These are phyloP conservation scores for Hansfordia pulvinata DNA, from an alignment of 2,329 filamentous ascomycete genomes.

Conservation along the genomic window DNA sequence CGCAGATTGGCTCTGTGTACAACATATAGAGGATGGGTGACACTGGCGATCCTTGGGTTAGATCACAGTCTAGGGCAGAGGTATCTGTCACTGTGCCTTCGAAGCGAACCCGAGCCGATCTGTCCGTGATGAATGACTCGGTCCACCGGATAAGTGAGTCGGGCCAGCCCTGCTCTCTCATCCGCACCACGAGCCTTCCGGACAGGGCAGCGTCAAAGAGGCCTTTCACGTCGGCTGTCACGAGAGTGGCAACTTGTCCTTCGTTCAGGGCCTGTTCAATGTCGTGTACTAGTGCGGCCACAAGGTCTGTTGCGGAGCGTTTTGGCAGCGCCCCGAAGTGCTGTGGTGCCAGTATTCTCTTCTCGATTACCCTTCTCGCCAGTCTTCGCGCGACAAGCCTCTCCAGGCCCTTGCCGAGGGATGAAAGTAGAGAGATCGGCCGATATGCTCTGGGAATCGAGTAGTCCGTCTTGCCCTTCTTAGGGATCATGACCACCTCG, in stretches of 20 bases:
- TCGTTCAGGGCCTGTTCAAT: conserved; percentile 2
- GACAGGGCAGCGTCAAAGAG: conserved; percentile 4
- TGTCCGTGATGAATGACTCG: not conserved
- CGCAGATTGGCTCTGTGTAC: conserved; percentile 1
- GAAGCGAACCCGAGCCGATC: conserved; percentile 1
- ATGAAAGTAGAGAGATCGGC: conserved; percentile 6
- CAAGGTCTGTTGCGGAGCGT: conserved; percentile 2
- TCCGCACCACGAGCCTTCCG: conserved; percentile 1
- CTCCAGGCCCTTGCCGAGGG: conserved; percentile 5
- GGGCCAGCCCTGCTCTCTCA: conserved; percentile 3
- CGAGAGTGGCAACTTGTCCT: not conserved
- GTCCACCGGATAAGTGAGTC: not conserved
- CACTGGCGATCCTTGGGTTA: conserved; percentile 3
- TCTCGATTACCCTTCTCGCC: no score
- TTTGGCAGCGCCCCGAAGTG: conserved; percentile 3
- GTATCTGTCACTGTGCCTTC: conserved; percentile 2
- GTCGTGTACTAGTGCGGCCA: conserved; percentile 1
- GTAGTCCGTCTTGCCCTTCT: conserved; percentile 3
- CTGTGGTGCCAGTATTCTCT: conserved; percentile 1
- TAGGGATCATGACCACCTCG: conserved; percentile 5
- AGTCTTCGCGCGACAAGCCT: conserved; percentile 2
- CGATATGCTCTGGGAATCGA: conserved; percentile 2
- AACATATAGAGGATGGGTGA: conserved; percentile 5
- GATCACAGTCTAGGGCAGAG: not conserved
- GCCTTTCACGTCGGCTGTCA: conserved; percentile 4